phyloP scores from a whole-genome alignment of 768 basidiomycete genomes.

The Kwoniella dejecticola region DNA sequence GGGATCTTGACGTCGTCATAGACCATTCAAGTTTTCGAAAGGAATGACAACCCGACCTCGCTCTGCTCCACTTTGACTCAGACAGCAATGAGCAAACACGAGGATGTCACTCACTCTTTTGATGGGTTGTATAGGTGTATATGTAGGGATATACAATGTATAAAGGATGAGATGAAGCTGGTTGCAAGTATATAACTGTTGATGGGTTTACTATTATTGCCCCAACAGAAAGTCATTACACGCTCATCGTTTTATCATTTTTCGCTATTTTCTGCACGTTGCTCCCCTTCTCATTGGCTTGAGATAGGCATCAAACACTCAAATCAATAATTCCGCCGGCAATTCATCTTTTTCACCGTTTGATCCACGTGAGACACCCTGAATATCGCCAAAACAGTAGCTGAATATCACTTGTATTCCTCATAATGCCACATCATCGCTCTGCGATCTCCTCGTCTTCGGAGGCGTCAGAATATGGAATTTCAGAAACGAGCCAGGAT shows the following conservation, averaged over 20 bases:
- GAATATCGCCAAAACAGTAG: not conserved
- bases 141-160: not conserved
- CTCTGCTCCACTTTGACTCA: not conserved
- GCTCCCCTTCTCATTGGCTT: no score
- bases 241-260: no score
- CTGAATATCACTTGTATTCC: not conserved
- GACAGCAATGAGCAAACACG: not conserved
- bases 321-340: no score
- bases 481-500: not conserved
- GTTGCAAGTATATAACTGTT: not conserved
- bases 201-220: no score
- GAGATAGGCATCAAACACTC: no score
- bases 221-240: no score
- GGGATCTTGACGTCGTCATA: no score
- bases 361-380: no score
- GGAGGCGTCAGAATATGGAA: not conserved
- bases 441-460: not conserved
- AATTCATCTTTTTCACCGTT: no score
- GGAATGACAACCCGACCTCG: not conserved
- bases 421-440: conserved; percentile 1
- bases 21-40: not conserved
- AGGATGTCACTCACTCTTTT: conserved; percentile 2
- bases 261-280: no score
- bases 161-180: not conserved
- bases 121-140: not conserved